Base-by-base conservation (phyloP, 176 grass and related monocot species). In the Triticum timopheevii region DNA sequence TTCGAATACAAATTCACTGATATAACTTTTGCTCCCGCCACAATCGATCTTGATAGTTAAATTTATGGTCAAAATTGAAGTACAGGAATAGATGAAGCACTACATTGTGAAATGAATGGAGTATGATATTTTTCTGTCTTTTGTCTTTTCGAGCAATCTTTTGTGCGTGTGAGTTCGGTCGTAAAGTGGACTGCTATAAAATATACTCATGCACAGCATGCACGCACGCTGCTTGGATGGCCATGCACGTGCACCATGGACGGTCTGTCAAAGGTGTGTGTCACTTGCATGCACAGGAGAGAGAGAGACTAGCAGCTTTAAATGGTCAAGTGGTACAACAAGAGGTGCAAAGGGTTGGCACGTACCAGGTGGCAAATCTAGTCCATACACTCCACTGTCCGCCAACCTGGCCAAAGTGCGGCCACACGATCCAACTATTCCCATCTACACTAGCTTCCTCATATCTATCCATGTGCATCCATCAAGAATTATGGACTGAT, bases 81-180 rank as follows among this genome's bases (percentile, higher is more conserved):
- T 2, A 30, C 28, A 0, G 2, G 28, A 0, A 30, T 30, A 30
- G 28, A 30, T 0, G 0, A 30, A 30, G 28, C 0, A 30, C 28
- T 30, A 30, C 28, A 30, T 30, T 0, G 28, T 30, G 28, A 2
- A 30, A 30, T 30, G 28, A 0, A 30, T 0, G 28, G 28, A 30
- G 8, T 23, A 19, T 54, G 5, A 54, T 2, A 7, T 2, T 17
- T 54, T 19, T 17, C 5, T 52, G 49, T 49, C 15, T 49, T 50
- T 13, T 50, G 15, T 52, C 28, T 30, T 17, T 58, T 20, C 6
- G 7, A 58, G 54, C 54, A 20, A 58, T 58, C 54, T 52, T 52
- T 17, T 52, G 15, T 2, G 15, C 16, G 44, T 3, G 40, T 12
- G 36, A 7, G 52, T 20, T 56, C 17, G 6, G 3, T 8, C 54